Evolutionary conservation across 2,329 filamentous ascomycete species (phyloP), one percentile per base, ranked within the genome.

Genomic region (Ceratocystiopsis brevicomis): DNA sequence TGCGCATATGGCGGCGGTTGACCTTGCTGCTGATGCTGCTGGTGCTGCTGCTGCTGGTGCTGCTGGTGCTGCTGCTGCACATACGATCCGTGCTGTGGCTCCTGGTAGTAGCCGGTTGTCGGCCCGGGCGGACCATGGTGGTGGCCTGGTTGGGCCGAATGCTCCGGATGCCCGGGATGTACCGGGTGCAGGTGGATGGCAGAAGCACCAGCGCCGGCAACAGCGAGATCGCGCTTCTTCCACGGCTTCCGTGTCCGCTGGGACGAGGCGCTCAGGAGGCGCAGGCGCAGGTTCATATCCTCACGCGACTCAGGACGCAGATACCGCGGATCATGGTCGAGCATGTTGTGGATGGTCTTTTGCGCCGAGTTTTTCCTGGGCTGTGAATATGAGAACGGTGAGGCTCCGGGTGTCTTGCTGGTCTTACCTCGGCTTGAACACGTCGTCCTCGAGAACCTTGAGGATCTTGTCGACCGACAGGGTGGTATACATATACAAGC

Each of bases 311-410:
- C 64, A 1, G 71, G 70, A 17, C 69, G 66, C 41, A 75, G 59
- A 63, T 71, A 73, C 53, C 71, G 63, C 30, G 71, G 68, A 35
- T 76, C 68, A 47, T 75, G 71, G 48, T 73, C 71, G 32, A 76
- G 62, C 47, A 73, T 64, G 9, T 61, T 59, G 43, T 69, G 68
- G 49, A 75, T 64, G 18, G 67, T 71, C 57, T 76, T 75, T 52
- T 71, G 70, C 33, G 67, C 70, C 25, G 71, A 73, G 50, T 74
- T 71, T 50, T 67, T 67, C 35, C 69, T 47, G 25, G 4, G n/a
- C 14, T 25, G 11, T 36, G 21, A 36, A 41, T 38, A 25, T 34
- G 25, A 10, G 25, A 30, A 9, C 19, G 6, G 6, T 6, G 4
- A 21, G 19, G 19, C 19, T 21, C 6, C 19, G 4, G 6, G 19